Percentiles rank a stretch among this genome's conserved stretches.
Evolutionary conservation across 2,329 filamentous ascomycete species (phyloP).

Genomic region (Elsinoe arachidis): DNA sequence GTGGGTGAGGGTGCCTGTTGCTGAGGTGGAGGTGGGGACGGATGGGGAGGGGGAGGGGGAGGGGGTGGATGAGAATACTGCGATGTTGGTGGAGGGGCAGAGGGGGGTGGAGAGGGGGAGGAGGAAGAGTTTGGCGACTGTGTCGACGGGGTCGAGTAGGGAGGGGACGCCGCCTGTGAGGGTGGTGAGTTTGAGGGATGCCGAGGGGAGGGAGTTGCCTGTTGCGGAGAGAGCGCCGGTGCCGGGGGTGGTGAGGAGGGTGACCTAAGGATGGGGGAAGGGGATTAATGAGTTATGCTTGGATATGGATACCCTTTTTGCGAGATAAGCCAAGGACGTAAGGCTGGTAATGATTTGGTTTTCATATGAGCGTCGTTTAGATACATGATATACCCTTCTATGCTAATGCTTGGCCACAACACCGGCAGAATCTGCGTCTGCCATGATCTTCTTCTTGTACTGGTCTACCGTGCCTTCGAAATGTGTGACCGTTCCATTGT

Average conservation of each 20-base stretch:
- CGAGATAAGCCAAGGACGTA: neutral
- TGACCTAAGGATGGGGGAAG: neutral
- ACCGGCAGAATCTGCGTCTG: constrained; percentile 79
- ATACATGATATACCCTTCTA: neutral
- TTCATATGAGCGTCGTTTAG: neutral
- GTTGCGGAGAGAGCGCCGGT: constrained; percentile 38
- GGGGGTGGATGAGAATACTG: constrained; percentile 34
- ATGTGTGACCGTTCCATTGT: constrained; percentile 87
- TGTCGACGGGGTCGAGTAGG: constrained; percentile 21
- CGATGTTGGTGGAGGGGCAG: constrained; percentile 12
- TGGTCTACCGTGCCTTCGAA: constrained; percentile 91
- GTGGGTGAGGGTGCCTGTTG: constrained; percentile 63
- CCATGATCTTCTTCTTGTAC: constrained; percentile 93
- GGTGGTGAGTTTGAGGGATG: constrained; percentile 30
- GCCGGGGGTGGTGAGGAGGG: constrained; percentile 21
- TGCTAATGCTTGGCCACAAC: constrained; percentile 55
- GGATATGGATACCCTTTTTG: constrained; percentile 4
- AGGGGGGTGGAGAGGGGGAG: constrained; percentile 22
- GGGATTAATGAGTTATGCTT: constrained; percentile 2
- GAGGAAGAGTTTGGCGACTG: constrained; percentile 16
- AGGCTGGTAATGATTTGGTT: neutral
- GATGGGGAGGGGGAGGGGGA: constrained; percentile 62
- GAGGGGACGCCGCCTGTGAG: constrained; percentile 23
- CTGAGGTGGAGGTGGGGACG: constrained; percentile 52
- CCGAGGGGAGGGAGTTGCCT: constrained; percentile 34